Percentiles rank a stretch among this genome's conserved stretches.
Evolutionary conservation across 2,329 filamentous ascomycete genomes (phyloP).

Genomic region (Stachybotrys chlorohalonatus): DNA sequence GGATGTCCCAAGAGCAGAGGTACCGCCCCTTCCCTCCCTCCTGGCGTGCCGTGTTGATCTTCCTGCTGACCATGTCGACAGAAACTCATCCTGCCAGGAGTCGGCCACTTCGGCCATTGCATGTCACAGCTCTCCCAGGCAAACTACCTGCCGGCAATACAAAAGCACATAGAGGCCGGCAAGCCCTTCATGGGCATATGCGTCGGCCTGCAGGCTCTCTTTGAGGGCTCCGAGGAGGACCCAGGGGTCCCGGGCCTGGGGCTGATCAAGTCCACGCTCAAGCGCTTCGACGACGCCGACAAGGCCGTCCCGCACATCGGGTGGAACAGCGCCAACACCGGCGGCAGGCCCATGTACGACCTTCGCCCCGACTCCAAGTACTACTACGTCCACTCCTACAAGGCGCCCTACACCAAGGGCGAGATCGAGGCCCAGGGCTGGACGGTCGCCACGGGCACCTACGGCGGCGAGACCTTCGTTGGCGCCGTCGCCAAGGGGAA

Average conservation of each 20-base stretch:
- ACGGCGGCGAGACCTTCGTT: slow-evolving; percentile 83
- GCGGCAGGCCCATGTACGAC: slow-evolving; percentile 57
- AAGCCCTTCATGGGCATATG: slow-evolving; percentile 99
- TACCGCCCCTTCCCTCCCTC: slow-evolving; percentile 25
- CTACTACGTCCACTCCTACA: slow-evolving; percentile 98
- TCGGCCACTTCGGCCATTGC: slow-evolving; percentile 97
- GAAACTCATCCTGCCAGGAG: slow-evolving; percentile 91
- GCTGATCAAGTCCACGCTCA: slow-evolving; percentile 60
- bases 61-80: slow-evolving; percentile 24
- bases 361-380: slow-evolving; percentile 80
- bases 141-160: slow-evolving; percentile 76
- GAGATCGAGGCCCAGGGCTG: slow-evolving; percentile 75
- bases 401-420: slow-evolving; percentile 64
- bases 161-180: slow-evolving; percentile 73
- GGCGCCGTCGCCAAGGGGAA: slow-evolving; percentile 82
- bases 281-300: slow-evolving; percentile 63
- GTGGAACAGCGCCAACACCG: slow-evolving; percentile 83
- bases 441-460: slow-evolving; percentile 83
- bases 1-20: slow-evolving; percentile 78
- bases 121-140: slow-evolving; percentile 73
- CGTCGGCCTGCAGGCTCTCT: slow-evolving; percentile 86
- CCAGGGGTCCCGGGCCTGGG: slow-evolving; percentile 63
- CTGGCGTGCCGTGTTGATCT: neutral
- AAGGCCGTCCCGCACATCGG: slow-evolving; percentile 99
- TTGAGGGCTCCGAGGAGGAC: slow-evolving; percentile 77